Evolutionary conservation across 1,139 yeast species (phyloP).

Genomic region (Kurtzmaniella quercitrusa): DNA sequence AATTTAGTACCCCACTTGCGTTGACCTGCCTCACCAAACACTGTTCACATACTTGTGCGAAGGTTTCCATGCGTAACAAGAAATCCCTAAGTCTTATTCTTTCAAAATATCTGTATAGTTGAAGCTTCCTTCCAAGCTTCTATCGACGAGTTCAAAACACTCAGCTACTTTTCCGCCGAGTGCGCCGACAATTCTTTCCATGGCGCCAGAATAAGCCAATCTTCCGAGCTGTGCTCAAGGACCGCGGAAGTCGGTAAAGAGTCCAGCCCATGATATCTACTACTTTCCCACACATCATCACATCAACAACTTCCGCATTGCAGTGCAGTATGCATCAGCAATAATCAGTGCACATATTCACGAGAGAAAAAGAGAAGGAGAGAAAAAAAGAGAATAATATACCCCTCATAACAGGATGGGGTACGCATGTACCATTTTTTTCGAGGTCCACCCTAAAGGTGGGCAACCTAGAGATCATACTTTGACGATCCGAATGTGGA

Average conservation of each 20-base stretch:
- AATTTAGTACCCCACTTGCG: background rate
- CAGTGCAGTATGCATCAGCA: background rate
- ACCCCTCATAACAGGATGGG: background rate
- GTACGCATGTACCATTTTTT: background rate
- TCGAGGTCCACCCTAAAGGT: background rate
- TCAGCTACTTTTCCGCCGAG: too few relatives aligned
- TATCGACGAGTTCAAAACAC: too few relatives aligned
- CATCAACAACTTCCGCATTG: background rate
- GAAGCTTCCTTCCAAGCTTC: background rate
- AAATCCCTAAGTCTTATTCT: background rate
- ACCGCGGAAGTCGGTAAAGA: background rate
- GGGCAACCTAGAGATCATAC: background rate
- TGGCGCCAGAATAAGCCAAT: too few relatives aligned
- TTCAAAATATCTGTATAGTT: background rate
- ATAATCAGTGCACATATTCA: background rate
- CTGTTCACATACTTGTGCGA: background rate
- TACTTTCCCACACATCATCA: background rate
- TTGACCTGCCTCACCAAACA: background rate
- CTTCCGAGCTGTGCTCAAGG: background rate
- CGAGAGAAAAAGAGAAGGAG: background rate
- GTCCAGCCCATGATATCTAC: background rate
- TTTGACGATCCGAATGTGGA: background rate
- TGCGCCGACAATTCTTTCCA: too few relatives aligned
- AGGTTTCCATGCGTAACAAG: background rate
- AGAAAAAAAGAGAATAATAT: too few relatives aligned